phyloP scores from a whole-genome alignment of 2,329 filamentous ascomycete genomes.

The Amauroascus verrucosus region DNA sequence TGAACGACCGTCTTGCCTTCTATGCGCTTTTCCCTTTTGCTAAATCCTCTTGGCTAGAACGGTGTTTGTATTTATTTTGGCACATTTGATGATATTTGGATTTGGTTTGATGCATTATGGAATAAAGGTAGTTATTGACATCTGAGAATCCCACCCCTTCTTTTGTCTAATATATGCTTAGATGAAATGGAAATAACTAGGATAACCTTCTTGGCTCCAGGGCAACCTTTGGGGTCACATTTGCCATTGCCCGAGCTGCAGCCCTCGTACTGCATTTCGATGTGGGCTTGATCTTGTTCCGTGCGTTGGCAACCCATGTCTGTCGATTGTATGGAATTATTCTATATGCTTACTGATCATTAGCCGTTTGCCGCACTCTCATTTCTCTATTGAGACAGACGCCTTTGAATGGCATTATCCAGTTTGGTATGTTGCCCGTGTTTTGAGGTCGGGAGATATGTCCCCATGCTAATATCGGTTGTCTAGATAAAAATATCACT shows the following conservation, averaged over 20 bases:
- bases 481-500: constrained; percentile 67
- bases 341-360: constrained; percentile 5
- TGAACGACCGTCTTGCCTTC: background rate
- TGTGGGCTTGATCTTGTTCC: constrained; percentile 66
- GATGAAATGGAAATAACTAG: constrained; percentile 17
- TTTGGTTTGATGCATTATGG: constrained; percentile 74
- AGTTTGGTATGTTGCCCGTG: constrained; percentile 43
- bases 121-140: constrained; percentile 44
- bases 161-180: background rate
- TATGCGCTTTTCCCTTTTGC: background rate
- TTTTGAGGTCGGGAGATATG: background rate
- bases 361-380: constrained; percentile 66
- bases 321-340: background rate
- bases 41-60: constrained; percentile 53
- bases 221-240: constrained; percentile 62
- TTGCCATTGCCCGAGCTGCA: constrained; percentile 63
- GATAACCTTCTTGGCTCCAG: constrained; percentile 59
- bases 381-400: constrained; percentile 73
- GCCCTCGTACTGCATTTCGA: constrained; percentile 73
- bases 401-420: constrained; percentile 73
- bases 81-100: constrained; percentile 66
- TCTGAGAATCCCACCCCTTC: background rate
- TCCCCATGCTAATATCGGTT: background rate
- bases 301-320: constrained; percentile 17
- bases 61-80: constrained; percentile 61